A percentile compares a stretch with the other conserved stretches of the same genome.
Conservation (phyloP, 148 eudicot genomes). For the Agrostemma githago region DNA sequence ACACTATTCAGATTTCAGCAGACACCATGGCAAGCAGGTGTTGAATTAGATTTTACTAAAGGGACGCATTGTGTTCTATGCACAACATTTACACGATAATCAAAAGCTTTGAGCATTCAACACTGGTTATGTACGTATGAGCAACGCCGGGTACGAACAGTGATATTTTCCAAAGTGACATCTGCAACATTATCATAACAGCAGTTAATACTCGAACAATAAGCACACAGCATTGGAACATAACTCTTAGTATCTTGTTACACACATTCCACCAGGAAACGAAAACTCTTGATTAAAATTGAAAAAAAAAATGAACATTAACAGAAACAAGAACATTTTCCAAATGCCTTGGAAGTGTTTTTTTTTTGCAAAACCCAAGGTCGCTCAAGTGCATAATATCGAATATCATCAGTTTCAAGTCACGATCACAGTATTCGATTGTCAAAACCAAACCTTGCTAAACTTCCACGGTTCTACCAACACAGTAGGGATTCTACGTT, state of each 20-base stretch:
- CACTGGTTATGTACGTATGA: neutral
- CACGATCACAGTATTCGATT: neutral
- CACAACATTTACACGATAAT: slow-evolving; percentile 11
- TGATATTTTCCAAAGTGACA: neutral
- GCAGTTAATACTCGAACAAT: neutral
- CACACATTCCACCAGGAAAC: neutral
- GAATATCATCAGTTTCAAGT: neutral
- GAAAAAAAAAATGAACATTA: neutral
- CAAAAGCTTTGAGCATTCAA: neutral
- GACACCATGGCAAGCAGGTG: neutral
- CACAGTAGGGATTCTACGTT: neutral
- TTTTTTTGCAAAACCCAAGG: neutral
- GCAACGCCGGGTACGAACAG: neutral
- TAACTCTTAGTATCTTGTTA: neutral
- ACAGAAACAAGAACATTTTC: neutral
- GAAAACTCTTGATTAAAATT: neutral
- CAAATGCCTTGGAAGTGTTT: neutral
- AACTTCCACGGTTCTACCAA: neutral
- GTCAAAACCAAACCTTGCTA: neutral
- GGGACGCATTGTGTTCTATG: neutral
- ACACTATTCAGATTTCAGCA: neutral
- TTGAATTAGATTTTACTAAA: neutral
- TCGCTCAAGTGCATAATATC: neutral
- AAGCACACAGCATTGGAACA: neutral
- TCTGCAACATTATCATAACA: neutral